Evolutionary conservation across 305 asterid genomes (phyloP).

Genomic region (Lippia alba): DNA sequence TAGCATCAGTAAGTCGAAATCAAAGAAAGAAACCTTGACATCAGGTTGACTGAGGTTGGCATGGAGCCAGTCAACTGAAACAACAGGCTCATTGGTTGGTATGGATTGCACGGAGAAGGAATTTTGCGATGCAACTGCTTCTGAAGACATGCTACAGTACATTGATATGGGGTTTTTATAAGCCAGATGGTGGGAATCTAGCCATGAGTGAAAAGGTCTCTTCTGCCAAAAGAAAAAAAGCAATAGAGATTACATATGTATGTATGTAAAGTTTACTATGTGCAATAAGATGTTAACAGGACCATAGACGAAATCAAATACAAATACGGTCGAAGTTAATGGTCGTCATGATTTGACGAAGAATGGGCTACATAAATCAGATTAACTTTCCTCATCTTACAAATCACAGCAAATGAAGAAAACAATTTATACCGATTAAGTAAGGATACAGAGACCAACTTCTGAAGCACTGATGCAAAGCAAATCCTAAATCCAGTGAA

Average conservation of each 20-base stretch:
- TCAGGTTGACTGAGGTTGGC: conserved; percentile 76
- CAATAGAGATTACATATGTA: neutral
- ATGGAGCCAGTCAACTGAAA: conserved; percentile 94
- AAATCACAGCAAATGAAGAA: conserved; percentile 1
- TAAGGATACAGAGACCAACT: neutral
- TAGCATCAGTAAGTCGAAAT: conserved; percentile 7
- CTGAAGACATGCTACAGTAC: conserved; percentile 56
- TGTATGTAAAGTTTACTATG: neutral
- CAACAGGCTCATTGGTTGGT: conserved; percentile 72
- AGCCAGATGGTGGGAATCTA: conserved; percentile 45
- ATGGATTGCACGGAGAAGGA: conserved; percentile 60
- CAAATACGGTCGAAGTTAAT: neutral
- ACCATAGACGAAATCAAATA: conserved; percentile 6
- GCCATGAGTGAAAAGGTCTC: conserved; percentile 47
- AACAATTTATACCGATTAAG: conserved; percentile 23
- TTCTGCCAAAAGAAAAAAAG: conserved; percentile 51
- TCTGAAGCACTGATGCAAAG: conserved; percentile 3
- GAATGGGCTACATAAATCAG: neutral
- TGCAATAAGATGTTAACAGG: neutral
- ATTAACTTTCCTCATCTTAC: neutral
- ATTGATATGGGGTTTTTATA: conserved; percentile 40
- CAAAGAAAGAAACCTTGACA: conserved; percentile 63
- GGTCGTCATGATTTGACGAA: neutral
- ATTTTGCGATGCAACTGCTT: conserved; percentile 61
- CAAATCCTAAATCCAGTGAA: neutral